A percentile compares a stretch with the other conserved stretches of the same genome.
These are phyloP conservation scores for Boletus fagicola DNA, from an alignment of 768 basidiomycete genomes.

Conservation along the genomic window DNA sequence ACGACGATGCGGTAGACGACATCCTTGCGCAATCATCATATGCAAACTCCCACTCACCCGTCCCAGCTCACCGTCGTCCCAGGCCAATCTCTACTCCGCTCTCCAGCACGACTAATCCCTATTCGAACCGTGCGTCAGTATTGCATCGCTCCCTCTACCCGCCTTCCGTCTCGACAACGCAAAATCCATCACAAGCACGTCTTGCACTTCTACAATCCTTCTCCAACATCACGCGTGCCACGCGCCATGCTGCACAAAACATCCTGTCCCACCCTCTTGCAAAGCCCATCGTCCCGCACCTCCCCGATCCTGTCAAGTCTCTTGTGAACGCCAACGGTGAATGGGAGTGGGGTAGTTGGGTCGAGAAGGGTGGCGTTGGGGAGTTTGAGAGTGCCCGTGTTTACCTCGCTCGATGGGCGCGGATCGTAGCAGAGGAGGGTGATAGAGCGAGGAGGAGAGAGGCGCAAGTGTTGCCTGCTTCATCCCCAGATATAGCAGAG, in stretches of 20 bases:
- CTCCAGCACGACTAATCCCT: conserved; percentile 44
- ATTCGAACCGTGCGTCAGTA: conserved; percentile 69
- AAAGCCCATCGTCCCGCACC: conserved; percentile 92
- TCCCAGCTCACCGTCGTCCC: conserved; percentile 80
- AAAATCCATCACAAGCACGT: conserved; percentile 68
- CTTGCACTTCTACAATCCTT: conserved; percentile 89
- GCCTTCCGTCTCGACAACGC: conserved; percentile 49
- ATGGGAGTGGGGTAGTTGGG: conserved; percentile 92
- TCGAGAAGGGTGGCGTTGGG: conserved; percentile 88
- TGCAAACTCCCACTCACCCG: conserved; percentile 73
- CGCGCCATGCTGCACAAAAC: conserved; percentile 90
- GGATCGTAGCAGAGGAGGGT: conserved; percentile 97
- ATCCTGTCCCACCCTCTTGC: conserved; percentile 94
- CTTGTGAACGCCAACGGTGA: conserved; percentile 89
- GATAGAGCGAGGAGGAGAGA: conserved; percentile 85
- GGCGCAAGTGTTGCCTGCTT: conserved; percentile 61
- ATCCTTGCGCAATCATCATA: conserved; percentile 80
- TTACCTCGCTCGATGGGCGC: conserved; percentile 95
- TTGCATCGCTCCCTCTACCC: conserved; percentile 71
- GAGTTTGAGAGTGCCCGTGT: conserved; percentile 97
- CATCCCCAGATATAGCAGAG: conserved; percentile 48
- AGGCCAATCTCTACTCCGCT: conserved; percentile 52
- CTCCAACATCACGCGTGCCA: conserved; percentile 89
- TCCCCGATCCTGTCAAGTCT: conserved; percentile 90
- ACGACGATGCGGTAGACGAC: conserved; percentile 84